Conservation (phyloP, 768 basidiomycete species). For the Lentinula sp. region DNA sequence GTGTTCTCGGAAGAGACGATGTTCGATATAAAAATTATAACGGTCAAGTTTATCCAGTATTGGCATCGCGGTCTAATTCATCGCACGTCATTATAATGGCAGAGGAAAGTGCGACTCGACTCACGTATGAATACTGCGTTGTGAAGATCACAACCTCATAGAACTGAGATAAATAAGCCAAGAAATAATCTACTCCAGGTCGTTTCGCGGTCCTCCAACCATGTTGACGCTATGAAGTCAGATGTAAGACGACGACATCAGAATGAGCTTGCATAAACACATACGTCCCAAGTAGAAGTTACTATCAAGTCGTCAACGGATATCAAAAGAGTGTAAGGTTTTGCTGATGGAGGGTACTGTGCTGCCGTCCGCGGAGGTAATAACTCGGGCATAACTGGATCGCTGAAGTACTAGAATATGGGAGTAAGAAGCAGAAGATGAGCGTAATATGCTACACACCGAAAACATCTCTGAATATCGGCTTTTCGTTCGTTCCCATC, state of each 20-base stretch:
- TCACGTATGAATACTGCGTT: slow-evolving; percentile 79
- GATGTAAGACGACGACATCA: not conserved
- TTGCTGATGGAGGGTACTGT: slow-evolving; percentile 72
- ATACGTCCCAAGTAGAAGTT: slow-evolving; percentile 92
- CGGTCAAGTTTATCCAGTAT: slow-evolving; percentile 92
- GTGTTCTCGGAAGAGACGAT: slow-evolving; percentile 89
- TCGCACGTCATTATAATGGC: slow-evolving; percentile 2
- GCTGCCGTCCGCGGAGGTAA: slow-evolving; percentile 61
- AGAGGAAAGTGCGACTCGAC: slow-evolving; percentile 21
- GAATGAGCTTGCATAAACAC: slow-evolving; percentile 24
- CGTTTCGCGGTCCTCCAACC: slow-evolving; percentile 98
- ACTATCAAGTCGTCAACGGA: slow-evolving; percentile 91
- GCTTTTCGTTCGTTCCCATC: slow-evolving; percentile 58
- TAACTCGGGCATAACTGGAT: slow-evolving; percentile 90
- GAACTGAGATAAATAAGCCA: slow-evolving; percentile 95
- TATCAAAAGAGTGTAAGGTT: slow-evolving; percentile 88
- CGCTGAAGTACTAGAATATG: slow-evolving; percentile 70
- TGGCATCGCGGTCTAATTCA: slow-evolving; percentile 71
- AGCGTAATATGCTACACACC: slow-evolving; percentile 32
- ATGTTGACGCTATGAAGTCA: slow-evolving; percentile 60
- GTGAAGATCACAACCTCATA: slow-evolving; percentile 98
- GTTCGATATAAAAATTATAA: slow-evolving; percentile 82
- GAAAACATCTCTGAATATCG: slow-evolving; percentile 65
- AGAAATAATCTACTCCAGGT: slow-evolving; percentile 97
- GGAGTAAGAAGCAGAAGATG: not conserved